Conservation (phyloP, 768 basidiomycete species). For the Boletellus sp. region DNA sequence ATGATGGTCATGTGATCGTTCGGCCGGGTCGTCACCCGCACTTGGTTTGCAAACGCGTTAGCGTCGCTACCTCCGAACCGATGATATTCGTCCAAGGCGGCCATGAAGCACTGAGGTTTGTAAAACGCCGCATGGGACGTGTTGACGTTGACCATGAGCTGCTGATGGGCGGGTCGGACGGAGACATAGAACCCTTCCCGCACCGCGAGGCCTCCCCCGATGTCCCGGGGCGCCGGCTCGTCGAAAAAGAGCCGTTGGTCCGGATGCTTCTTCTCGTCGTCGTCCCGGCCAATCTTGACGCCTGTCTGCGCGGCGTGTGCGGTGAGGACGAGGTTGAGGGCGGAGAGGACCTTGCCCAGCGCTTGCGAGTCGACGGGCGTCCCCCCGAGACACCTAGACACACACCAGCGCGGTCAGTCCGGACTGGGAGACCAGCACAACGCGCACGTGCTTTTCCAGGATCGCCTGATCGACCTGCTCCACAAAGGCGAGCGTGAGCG, state of each 20-base stretch:
- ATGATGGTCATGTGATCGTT: constrained; percentile 69
- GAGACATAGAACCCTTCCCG: constrained; percentile 50
- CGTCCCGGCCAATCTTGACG: constrained; percentile 46
- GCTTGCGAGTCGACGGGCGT: constrained; percentile 53
- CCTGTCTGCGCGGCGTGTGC: constrained; percentile 40
- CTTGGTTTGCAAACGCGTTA: constrained; percentile 55
- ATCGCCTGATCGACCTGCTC: constrained; percentile 34
- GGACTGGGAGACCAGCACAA: constrained; percentile 5
- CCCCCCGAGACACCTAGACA: constrained; percentile 53
- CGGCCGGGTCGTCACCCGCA: constrained; percentile 61
- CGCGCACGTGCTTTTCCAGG: constrained; percentile 20
- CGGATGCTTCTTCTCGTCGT: constrained; percentile 25
- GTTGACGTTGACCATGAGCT: constrained; percentile 51
- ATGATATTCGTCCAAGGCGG: constrained; percentile 37
- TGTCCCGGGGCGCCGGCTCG: constrained; percentile 28
- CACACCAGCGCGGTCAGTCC: too few relatives aligned
- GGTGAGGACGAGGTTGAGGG: constrained; percentile 45
- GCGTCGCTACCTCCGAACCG: constrained; percentile 48
- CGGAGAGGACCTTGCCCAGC: constrained; percentile 45
- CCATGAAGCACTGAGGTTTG: constrained; percentile 39
- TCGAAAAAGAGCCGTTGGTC: constrained; percentile 41
- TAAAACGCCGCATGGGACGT: constrained; percentile 50
- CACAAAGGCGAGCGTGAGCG: constrained; percentile 37
- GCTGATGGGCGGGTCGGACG: constrained; percentile 40
- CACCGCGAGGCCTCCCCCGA: constrained; percentile 51